phyloP scores from a whole-genome alignment of 192 early-diverging fungal genomes.

The Chytriomyces hyalinus region DNA sequence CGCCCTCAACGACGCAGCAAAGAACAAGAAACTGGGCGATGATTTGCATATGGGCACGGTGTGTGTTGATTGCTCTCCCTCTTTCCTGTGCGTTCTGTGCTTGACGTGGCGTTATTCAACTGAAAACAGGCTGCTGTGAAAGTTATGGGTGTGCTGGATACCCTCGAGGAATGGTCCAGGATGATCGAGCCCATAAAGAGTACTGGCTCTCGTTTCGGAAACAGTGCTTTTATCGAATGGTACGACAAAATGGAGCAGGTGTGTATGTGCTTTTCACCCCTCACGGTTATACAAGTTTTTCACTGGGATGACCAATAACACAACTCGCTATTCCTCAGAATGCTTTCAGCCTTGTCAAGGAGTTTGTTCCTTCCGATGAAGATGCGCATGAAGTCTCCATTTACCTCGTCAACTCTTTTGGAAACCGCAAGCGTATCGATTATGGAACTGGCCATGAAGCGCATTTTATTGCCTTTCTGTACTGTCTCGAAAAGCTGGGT shows the following conservation, averaged over 20 bases:
- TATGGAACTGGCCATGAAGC: slow-evolving; percentile 98
- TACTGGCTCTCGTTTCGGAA: slow-evolving; percentile 86
- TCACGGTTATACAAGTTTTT: background rate
- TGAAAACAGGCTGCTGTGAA: background rate
- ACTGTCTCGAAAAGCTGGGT: slow-evolving; percentile 79
- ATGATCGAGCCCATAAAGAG: slow-evolving; percentile 78
- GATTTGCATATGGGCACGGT: slow-evolving; percentile 31
- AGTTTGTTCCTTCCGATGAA: slow-evolving; percentile 35
- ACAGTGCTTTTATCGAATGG: slow-evolving; percentile 90
- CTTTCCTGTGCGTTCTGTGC: background rate
- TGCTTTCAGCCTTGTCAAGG: slow-evolving; percentile 11
- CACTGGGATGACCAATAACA: background rate
- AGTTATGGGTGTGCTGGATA: slow-evolving; percentile 72
- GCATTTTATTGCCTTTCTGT: slow-evolving; percentile 86
- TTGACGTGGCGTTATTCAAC: background rate
- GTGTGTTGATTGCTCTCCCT: background rate
- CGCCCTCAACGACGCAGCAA: slow-evolving; percentile 74
- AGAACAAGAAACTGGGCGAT: slow-evolving; percentile 53
- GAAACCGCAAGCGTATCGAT: slow-evolving; percentile 91
- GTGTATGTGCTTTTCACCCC: slow-evolving; percentile 17
- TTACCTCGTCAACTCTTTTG: slow-evolving; percentile 87
- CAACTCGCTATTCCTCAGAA: slow-evolving; percentile 25
- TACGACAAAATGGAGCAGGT: slow-evolving; percentile 77
- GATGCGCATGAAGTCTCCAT: slow-evolving; percentile 66
- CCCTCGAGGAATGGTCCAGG: slow-evolving; percentile 60